A percentile compares a stretch with the other conserved stretches of the same genome.
These are phyloP conservation scores for Rhinocladiella mackenziei DNA, from an alignment of 2,329 filamentous ascomycete genomes.

Conservation along the genomic window DNA sequence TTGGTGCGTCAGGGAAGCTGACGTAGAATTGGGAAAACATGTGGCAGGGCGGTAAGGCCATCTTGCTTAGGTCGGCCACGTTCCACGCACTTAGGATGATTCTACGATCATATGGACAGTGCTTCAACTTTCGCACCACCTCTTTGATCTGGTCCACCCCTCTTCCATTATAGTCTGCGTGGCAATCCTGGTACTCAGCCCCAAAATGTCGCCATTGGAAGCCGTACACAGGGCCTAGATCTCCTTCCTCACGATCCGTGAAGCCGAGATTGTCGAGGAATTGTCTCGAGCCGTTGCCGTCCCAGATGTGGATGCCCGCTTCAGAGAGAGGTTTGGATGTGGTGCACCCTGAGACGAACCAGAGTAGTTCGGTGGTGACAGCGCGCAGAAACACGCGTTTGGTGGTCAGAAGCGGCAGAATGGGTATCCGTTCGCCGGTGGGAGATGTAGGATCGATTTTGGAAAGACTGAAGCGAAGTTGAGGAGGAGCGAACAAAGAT, in stretches of 20 bases:
- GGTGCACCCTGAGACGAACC: conserved; percentile 86
- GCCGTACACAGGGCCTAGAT: conserved; percentile 92
- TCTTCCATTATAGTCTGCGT: conserved; percentile 77
- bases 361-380: conserved; percentile 87
- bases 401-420: conserved; percentile 91
- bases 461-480: conserved; percentile 81
- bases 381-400: conserved; percentile 93
- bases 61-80: conserved; percentile 74
- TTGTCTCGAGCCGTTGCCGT: conserved; percentile 87
- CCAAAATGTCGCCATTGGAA: conserved; percentile 99
- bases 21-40: conserved; percentile 99
- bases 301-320: conserved; percentile 93
- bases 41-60: conserved; percentile 92
- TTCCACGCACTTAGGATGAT: conserved; percentile 96
- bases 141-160: conserved; percentile 92
- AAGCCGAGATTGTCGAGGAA: conserved; percentile 86
- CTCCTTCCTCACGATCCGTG: conserved; percentile 74
- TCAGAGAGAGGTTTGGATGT: conserved; percentile 71
- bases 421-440: conserved; percentile 47
- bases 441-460: conserved; percentile 43
- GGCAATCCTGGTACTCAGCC: conserved; percentile 75
- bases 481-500: conserved; percentile 80
- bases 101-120: conserved; percentile 79
- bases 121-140: conserved; percentile 78
- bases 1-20: conserved; percentile 57